Base-by-base conservation (phyloP, 2,329 filamentous ascomycete genomes). In the Microdochium nivale region DNA sequence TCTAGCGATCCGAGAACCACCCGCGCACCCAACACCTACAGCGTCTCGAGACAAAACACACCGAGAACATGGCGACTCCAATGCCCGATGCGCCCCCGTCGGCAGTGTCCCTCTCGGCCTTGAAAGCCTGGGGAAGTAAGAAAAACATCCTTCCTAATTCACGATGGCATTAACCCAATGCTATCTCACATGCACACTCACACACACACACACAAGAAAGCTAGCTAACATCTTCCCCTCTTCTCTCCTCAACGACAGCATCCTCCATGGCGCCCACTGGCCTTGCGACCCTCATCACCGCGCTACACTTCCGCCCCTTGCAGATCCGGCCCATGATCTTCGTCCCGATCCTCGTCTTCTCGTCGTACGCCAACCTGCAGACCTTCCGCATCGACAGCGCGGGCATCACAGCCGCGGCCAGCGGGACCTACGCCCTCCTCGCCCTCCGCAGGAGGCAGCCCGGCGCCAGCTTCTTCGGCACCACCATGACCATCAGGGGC, bases 291-390 rank as follows among this genome's bases (percentile, higher is more conserved):
- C 72, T 83, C 40, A 70, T 81, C 53, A 73, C 76, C 11, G 72
- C 79, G 33, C 74, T 81, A 16, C 80, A 83, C 69, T 70, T 69
- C 46, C 76, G 77, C 2, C 80, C 80, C 32, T 62, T 79, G 48
- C 75, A 77, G 57, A 57, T 68, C 13, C 65, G 79, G 3, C 76
- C 79, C 33, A 70, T 81, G 60, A 59, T 71, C 49, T 71, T 79
- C 61, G 67, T 76, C 57, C 75, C 76, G 24, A 69, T 77, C 25
- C 73, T 82, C 30, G 65, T 80, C 52, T 80, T 82, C 66, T 70
- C 74, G 51, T 76, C 73, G 62, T 83, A 83, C 67, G 73, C 81
- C 60, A 81, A 80, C 63, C 72, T 83, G 7, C 77, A 79, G 21
- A 79, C 79, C 53, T 81, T 77, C 67, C 74, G 73, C 54, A 79